These are phyloP conservation scores for Agapanthus africanus DNA, from an alignment of 106 monocot genomes.

Conservation along the genomic window DNA sequence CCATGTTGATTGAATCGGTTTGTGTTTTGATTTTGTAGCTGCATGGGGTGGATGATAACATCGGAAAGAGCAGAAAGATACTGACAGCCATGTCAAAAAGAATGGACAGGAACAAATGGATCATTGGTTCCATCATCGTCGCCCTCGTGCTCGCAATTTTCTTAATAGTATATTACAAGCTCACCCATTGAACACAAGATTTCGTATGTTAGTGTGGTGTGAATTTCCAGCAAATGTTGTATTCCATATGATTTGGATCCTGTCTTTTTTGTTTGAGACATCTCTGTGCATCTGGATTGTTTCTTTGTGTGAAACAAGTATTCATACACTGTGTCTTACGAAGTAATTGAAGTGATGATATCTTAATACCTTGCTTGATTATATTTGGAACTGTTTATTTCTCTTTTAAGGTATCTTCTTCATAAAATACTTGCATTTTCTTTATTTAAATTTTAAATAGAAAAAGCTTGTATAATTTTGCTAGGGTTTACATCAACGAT, in stretches of 20 bases:
- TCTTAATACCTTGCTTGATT: no score
- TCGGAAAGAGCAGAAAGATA: slow-evolving; percentile 76
- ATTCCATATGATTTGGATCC: background rate
- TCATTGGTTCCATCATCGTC: slow-evolving; percentile 49
- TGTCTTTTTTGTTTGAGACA: background rate
- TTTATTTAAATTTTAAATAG: no score
- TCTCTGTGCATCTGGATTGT: background rate
- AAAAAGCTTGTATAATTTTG: no score
- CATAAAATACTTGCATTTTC: no score
- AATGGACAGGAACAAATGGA: slow-evolving; percentile 90
- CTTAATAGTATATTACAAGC: slow-evolving; percentile 70
- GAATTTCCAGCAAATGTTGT: no score
- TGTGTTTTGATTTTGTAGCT: slow-evolving; percentile 34
- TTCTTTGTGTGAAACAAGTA: background rate
- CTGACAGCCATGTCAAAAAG: slow-evolving; percentile 74
- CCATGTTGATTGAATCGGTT: background rate
- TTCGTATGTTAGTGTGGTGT: no score
- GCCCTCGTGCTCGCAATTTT: slow-evolving; percentile 61
- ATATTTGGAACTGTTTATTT: no score
- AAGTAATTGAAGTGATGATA: background rate
- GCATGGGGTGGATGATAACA: slow-evolving; percentile 79
- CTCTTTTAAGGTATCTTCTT: no score
- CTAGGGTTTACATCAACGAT: no score
- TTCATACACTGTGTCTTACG: background rate
- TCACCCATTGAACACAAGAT: slow-evolving; percentile 33